Conservation (phyloP, 768 basidiomycete genomes). For the Epithele typhae region DNA sequence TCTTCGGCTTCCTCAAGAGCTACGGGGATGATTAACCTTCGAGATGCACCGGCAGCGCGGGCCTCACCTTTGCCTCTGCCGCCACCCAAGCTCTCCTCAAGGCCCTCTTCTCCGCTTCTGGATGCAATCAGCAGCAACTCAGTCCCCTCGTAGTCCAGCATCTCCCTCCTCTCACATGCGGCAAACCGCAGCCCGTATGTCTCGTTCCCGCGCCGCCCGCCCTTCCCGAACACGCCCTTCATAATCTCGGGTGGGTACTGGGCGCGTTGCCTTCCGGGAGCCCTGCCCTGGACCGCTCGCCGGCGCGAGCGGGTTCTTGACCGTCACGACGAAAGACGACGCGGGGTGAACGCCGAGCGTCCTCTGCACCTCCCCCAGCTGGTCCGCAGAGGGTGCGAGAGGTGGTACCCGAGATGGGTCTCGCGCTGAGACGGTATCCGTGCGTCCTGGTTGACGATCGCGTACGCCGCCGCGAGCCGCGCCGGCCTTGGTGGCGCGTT, state of each 20-base stretch:
- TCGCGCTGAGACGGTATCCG: slow-evolving; percentile 39
- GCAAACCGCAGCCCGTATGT: slow-evolving; percentile 47
- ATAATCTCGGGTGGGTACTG: slow-evolving; percentile 46
- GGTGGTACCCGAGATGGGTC: slow-evolving; percentile 55
- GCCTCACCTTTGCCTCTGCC: slow-evolving; percentile 46
- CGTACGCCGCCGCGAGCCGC: slow-evolving; percentile 54
- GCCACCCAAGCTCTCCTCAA: slow-evolving; percentile 48
- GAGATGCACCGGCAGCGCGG: background rate
- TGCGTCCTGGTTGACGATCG: slow-evolving; percentile 48
- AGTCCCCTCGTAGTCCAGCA: slow-evolving; percentile 52
- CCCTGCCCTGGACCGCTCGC: slow-evolving; percentile 28
- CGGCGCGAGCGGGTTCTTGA: slow-evolving; percentile 56
- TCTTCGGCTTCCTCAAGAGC: slow-evolving; percentile 37
- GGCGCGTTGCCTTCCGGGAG: slow-evolving; percentile 31
- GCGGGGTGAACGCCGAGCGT: slow-evolving; percentile 49
- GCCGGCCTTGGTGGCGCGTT: slow-evolving; percentile 46
- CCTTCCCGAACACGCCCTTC: slow-evolving; percentile 45
- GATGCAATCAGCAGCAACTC: slow-evolving; percentile 54
- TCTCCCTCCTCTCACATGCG: slow-evolving; percentile 43
- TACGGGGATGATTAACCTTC: slow-evolving; percentile 15
- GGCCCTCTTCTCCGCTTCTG: slow-evolving; percentile 40
- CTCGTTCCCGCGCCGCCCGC: slow-evolving; percentile 37
- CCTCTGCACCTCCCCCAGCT: slow-evolving; percentile 50
- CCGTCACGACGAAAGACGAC: slow-evolving; percentile 53
- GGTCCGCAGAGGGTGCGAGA: slow-evolving; percentile 45